Evolutionary conservation across 441 rosid genomes (phyloP), one percentile per base, ranked within the genome.

Genomic region (Gossypium trilobum): DNA sequence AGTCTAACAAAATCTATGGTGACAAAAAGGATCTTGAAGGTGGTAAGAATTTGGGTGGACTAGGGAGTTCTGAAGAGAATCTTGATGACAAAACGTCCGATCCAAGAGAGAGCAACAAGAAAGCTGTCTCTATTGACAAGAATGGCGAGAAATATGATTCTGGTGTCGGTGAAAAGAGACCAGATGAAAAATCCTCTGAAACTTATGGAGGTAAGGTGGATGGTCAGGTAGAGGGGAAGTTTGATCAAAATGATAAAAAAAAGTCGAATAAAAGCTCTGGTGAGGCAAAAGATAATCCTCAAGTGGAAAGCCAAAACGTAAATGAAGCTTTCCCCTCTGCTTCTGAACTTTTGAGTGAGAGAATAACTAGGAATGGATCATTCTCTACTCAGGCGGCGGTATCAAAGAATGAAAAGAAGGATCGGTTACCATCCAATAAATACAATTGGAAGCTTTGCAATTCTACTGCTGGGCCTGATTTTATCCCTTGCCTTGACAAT

Each of bases 401-500:
- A 77, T 91, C 99, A 55, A 91, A 82, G 85, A 86, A 88, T 2
- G 97, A 91, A 81, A 92, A 92, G 85, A 95, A 87, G 75, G 79
- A 84, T 71, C 93, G 84, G 80, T 75, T 72, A 63, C 76, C 88
- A 74, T 82, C 90, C 71, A 75, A 81, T 27, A 77, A 80, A 71
- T 82, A 81, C 81, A 74, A 64, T 74, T 95, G 99, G 99, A 89
- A 85, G 78, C 70, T 86, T 13, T 95, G 99, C 86, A 91, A 95
- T 82, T 85, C 85, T 59, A 89, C 92, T 69, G 92, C 97, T 9
- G 97, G 96, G 33, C 77, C 94, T 13, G 99, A 92, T 85, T 95
- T 80, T 70, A 89, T 95, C 73, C 99, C 99, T 4, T 95, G 99
- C 76, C 99, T 95, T 70, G 99, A 95, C 79, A 95, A 95, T 79